Percentiles rank a stretch among this genome's conserved stretches.
Conservation (phyloP, 2,329 filamentous ascomycete species). For the Talaromyces sp. region DNA sequence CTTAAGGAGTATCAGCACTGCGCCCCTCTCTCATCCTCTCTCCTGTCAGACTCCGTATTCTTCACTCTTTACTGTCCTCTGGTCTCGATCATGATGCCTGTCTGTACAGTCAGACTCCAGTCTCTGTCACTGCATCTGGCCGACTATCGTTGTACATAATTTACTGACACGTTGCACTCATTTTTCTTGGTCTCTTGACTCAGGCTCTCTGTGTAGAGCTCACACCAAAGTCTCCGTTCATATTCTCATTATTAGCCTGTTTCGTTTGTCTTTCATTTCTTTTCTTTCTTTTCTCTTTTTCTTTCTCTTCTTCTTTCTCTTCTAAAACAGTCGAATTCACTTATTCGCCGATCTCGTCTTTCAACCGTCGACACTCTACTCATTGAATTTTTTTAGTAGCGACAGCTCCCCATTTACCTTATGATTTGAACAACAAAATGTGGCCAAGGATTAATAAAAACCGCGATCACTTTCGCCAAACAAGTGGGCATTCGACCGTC, state of each 20-base stretch:
- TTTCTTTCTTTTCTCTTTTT: background rate
- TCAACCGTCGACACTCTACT: background rate
- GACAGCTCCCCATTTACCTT: background rate
- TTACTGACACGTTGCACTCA: background rate
- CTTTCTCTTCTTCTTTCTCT: background rate
- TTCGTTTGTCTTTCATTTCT: background rate
- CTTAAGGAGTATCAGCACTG: background rate
- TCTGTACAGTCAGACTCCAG: background rate
- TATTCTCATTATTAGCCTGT: background rate
- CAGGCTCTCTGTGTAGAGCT: background rate
- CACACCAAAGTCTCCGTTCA: background rate
- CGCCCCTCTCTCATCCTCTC: background rate
- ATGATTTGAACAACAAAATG: constrained; percentile 36
- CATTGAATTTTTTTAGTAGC: background rate
- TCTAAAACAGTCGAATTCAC: background rate
- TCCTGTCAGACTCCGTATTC: background rate
- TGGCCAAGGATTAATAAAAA: constrained; percentile 49
- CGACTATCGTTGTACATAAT: background rate
- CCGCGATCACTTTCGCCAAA: constrained; percentile 38
- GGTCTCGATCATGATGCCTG: background rate
- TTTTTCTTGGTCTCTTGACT: background rate
- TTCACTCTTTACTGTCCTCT: background rate
- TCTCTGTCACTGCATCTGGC: background rate
- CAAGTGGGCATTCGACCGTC: constrained; percentile 43
- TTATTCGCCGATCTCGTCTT: background rate